Percentiles rank a stretch among this genome's conserved stretches.
phyloP scores from a whole-genome alignment of 257 asterid genomes.

The Cynanchum wilfordii region DNA sequence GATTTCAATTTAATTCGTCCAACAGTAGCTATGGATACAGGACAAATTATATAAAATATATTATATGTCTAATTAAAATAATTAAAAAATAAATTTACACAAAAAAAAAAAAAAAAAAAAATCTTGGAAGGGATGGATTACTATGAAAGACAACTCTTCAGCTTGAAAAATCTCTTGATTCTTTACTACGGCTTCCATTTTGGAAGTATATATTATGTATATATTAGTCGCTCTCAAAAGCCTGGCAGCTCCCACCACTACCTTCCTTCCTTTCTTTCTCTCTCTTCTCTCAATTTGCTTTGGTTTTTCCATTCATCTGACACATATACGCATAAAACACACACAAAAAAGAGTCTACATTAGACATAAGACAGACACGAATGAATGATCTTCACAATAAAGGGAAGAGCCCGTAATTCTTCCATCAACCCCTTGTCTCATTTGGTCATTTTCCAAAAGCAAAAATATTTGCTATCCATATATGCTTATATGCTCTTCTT shows the following conservation, averaged over 20 bases:
- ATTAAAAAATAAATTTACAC: too few species aligned
- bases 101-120: too few species aligned
- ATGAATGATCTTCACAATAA: slow-evolving; percentile 1
- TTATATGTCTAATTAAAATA: too few species aligned
- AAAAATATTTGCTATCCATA: too few species aligned
- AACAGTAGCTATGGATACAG: too few species aligned
- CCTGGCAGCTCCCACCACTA: neutral
- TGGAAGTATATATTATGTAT: neutral
- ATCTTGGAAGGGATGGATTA: too few species aligned
- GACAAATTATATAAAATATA: too few species aligned
- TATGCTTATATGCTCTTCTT: too few species aligned
- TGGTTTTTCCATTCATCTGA: neutral
- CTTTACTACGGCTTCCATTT: neutral
- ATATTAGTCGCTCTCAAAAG: too few species aligned
- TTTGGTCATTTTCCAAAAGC: neutral
- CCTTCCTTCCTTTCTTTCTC: neutral
- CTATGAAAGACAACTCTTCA: too few species aligned
- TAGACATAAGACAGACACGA: slow-evolving; percentile 8
- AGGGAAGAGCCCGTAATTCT: neutral
- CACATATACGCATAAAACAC: neutral
- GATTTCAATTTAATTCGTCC: too few species aligned
- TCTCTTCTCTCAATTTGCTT: neutral
- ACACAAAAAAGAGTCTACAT: neutral
- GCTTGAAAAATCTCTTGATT: neutral
- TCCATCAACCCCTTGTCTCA: slow-evolving; percentile 1